Evolutionary conservation across 2,329 filamentous ascomycete genomes (phyloP), one percentile per base, ranked within the genome.

Genomic region (Botrytis aclada): DNA sequence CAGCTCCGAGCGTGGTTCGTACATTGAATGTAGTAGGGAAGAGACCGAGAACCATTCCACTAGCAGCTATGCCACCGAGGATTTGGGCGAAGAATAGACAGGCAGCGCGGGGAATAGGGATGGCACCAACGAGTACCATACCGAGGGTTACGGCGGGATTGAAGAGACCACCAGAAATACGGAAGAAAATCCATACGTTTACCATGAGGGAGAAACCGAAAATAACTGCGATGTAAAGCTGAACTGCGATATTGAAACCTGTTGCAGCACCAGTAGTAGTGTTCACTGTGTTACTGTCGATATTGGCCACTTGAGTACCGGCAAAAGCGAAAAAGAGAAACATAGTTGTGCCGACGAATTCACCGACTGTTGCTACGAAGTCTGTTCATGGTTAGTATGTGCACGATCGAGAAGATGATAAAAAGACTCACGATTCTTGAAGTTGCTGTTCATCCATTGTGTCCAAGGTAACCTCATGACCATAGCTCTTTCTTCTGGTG

Each of bases 181-280:
- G 83, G 78, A 84, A 88, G 78, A 88, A 88, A 4, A 86, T 83
- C 86, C 86, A 88, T 5, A 85, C 85, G 75, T 88, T 88, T 74
- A 86, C 86, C 39, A 84, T 84, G 66, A 88, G 80, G 4, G 74
- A 78, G 74, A 79, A 82, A 16, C 81, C 81, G 60, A 82, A 82
- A 12, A 78, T 78, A 6, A 81, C 56, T 18, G 76, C 71, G 56
- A 77, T 77, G 75, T 82, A 84, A 18, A 83, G 79, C 60, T 82
- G 79, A 5, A 84, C 83, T 65, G 83, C 82, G 0, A 85, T 18
- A 10, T 58, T 73, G 37, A 70, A 66, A 6, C 70, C 70, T 34
- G 69, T 47, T 7, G 70, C 64, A n/a, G 29, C 63, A 25, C 63
- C 63, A 8, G 56, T 73, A 2, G 72, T 65, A 12, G 67, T 65